phyloP scores from a whole-genome alignment of 495 filamentous ascomycete species.

The Monascus purpureus region DNA sequence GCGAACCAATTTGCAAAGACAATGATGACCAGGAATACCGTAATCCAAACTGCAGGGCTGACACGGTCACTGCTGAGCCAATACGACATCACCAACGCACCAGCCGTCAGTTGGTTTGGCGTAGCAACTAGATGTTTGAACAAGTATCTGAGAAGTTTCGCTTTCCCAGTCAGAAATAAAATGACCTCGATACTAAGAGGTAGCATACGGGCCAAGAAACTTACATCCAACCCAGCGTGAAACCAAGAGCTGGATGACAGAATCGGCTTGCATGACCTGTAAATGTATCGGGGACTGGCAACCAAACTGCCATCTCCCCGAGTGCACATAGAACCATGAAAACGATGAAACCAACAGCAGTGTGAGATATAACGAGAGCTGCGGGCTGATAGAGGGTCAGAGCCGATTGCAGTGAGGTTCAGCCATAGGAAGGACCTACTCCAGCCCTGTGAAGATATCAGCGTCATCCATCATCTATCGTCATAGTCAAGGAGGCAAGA shows the following conservation, averaged over 20 bases:
- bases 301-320: slow-evolving; percentile 50
- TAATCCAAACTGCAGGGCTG: slow-evolving; percentile 64
- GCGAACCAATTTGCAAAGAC: slow-evolving; percentile 46
- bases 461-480: too few species aligned
- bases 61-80: slow-evolving; percentile 46
- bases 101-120: slow-evolving; percentile 66
- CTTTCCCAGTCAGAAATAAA: too few species aligned
- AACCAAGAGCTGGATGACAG: slow-evolving; percentile 49
- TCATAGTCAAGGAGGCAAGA: too few species aligned
- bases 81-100: slow-evolving; percentile 53
- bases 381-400: slow-evolving; percentile 26
- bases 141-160: slow-evolving; percentile 32
- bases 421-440: slow-evolving; percentile 13
- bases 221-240: slow-evolving; percentile 43
- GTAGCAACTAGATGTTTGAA: slow-evolving; percentile 63
- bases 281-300: slow-evolving; percentile 42
- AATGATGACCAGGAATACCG: slow-evolving; percentile 50
- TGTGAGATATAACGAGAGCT: slow-evolving; percentile 51
- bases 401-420: neutral
- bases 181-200: slow-evolving; percentile 2
- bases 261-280: slow-evolving; percentile 47
- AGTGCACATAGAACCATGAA: slow-evolving; percentile 47
- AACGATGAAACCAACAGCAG: slow-evolving; percentile 43
- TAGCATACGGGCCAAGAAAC: too few species aligned
- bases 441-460: too few species aligned